These are phyloP conservation scores for Cyclocybe cylindracea DNA, from an alignment of 768 basidiomycete species.

Conservation along the genomic window DNA sequence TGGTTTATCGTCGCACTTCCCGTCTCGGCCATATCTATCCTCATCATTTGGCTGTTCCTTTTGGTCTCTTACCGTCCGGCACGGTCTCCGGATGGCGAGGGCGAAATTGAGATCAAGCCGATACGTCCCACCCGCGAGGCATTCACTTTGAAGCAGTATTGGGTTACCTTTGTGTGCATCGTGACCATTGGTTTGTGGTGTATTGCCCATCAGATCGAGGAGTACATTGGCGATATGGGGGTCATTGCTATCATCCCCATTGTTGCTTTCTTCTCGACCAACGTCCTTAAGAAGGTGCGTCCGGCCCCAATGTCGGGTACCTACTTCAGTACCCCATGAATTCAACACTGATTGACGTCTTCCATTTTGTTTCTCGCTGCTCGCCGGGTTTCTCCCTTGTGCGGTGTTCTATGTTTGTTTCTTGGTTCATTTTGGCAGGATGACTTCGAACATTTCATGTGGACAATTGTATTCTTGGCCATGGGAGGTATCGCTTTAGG, in stretches of 20 bases:
- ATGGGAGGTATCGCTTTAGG: conserved; percentile 99
- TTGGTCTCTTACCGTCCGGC: conserved; percentile 80
- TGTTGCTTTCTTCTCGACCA: conserved; percentile 91
- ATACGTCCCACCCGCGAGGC: conserved; percentile 82
- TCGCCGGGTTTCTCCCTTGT: conserved; percentile 2
- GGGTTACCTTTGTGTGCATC: conserved; percentile 82
- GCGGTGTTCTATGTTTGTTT: not conserved
- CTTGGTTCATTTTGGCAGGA: conserved; percentile 47
- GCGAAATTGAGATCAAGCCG: conserved; percentile 78
- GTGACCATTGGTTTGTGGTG: conserved; percentile 91
- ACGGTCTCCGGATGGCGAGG: conserved; percentile 70
- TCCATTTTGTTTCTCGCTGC: conserved; percentile 2
- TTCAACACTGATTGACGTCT: not conserved
- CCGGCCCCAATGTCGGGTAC: not conserved
- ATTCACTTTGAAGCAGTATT: conserved; percentile 87
- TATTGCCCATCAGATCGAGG: conserved; percentile 75
- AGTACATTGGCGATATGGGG: conserved; percentile 92
- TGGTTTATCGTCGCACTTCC: conserved; percentile 97
- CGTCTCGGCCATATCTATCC: conserved; percentile 81
- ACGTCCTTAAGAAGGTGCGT: conserved; percentile 86
- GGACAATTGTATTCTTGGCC: conserved; percentile 94
- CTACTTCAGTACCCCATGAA: not conserved
- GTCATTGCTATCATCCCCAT: conserved; percentile 93
- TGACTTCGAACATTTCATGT: conserved; percentile 92
- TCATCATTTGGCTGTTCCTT: conserved; percentile 91